Percentiles rank a stretch among this genome's conserved stretches.
phyloP scores from a whole-genome alignment of 192 early-diverging fungal species.

The Geranomyces variabilis region DNA sequence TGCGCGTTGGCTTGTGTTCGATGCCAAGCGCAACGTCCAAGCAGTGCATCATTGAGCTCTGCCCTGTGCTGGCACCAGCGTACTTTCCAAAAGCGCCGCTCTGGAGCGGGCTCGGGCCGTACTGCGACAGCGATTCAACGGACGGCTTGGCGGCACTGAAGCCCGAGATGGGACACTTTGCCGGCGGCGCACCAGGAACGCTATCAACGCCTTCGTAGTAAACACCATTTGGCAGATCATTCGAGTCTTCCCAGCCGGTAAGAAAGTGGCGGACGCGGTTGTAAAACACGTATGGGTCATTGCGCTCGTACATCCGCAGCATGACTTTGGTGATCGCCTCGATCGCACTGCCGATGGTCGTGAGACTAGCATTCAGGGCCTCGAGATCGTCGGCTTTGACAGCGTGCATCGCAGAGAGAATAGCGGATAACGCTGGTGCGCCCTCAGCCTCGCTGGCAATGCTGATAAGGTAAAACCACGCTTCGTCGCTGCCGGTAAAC shows the following conservation, averaged over 20 bases:
- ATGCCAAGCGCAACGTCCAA: slow-evolving; percentile 88
- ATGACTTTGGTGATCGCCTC: slow-evolving; percentile 41
- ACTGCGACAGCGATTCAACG: background rate
- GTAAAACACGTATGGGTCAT: slow-evolving; percentile 95
- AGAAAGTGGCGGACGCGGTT: slow-evolving; percentile 88
- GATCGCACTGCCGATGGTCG: slow-evolving; percentile 50
- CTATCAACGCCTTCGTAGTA: slow-evolving; percentile 82
- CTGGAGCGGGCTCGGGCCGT: too few species aligned
- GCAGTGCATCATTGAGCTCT: slow-evolving; percentile 89
- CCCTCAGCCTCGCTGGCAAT: slow-evolving; percentile 84
- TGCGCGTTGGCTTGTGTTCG: slow-evolving; percentile 79
- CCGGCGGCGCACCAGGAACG: background rate
- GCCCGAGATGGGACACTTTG: too few species aligned
- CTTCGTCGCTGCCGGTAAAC: slow-evolving; percentile 90
- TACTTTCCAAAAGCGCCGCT: slow-evolving; percentile 51
- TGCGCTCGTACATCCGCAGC: slow-evolving; percentile 78
- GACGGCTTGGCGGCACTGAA: background rate
- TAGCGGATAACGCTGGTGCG: slow-evolving; percentile 68
- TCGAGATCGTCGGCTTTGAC: slow-evolving; percentile 56
- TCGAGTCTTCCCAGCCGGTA: slow-evolving; percentile 91
- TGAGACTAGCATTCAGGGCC: slow-evolving; percentile 54
- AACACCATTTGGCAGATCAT: slow-evolving; percentile 83
- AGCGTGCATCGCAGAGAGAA: slow-evolving; percentile 68
- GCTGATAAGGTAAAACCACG: slow-evolving; percentile 95
- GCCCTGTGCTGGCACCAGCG: slow-evolving; percentile 93